Conservation (phyloP, 495 filamentous ascomycete species). For the Pyronema domesticum region DNA sequence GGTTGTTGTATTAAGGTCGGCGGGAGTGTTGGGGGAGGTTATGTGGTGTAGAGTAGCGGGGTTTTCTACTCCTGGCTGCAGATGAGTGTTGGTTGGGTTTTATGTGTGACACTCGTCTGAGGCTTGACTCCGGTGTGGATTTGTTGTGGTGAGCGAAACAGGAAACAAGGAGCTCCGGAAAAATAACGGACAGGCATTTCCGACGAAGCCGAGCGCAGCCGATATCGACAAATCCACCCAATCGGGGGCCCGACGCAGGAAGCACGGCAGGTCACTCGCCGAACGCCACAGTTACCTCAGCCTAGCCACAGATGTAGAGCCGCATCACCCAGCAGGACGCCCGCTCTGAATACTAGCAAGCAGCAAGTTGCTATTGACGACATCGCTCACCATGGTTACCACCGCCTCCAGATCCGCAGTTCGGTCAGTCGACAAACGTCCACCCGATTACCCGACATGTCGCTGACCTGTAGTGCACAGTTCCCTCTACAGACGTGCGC, state of each 20-base stretch:
- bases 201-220: not conserved
- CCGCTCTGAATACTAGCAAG: not conserved
- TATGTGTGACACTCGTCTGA: too few relatives aligned
- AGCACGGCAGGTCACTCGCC: not conserved
- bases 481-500: conserved; percentile 76
- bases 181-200: not conserved
- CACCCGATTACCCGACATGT: not conserved
- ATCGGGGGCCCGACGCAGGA: not conserved
- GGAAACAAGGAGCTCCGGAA: not conserved
- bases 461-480: conserved; percentile 30
- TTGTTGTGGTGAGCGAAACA: not conserved
- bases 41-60: not conserved
- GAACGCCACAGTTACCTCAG: not conserved
- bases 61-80: not conserved
- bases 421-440: conserved; percentile 8
- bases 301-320: not conserved
- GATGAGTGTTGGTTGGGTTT: too few relatives aligned
- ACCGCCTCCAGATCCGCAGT: conserved; percentile 22
- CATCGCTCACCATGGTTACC: not conserved
- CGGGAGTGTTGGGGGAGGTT: not conserved
- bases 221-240: not conserved
- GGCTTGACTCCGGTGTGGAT: too few relatives aligned
- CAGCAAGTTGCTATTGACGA: not conserved
- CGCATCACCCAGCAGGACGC: not conserved
- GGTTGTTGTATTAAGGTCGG: too few relatives aligned